Evolutionary conservation across 2,329 filamentous ascomycete genomes (phyloP).

Genomic region (Fusarium sublunatum): DNA sequence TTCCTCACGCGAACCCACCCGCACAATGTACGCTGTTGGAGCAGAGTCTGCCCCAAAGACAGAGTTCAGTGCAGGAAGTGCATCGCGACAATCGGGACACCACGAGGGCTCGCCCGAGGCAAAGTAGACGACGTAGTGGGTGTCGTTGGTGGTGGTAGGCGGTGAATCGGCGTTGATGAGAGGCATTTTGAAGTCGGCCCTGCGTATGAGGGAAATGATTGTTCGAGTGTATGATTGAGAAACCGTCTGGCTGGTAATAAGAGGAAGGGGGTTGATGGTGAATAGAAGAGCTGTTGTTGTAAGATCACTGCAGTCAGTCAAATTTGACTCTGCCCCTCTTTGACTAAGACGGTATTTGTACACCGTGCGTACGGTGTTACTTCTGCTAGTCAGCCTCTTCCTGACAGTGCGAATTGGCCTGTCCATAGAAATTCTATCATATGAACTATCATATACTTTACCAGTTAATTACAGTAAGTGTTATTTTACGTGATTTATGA

Average conservation of each 20-base stretch:
- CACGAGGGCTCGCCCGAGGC: slow-evolving; percentile 48
- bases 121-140: slow-evolving; percentile 49
- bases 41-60: slow-evolving; percentile 43
- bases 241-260: neutral
- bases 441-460: too few relatives aligned
- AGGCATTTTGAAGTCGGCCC: slow-evolving; percentile 38
- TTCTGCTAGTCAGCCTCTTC: too few relatives aligned
- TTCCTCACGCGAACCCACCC: slow-evolving; percentile 40
- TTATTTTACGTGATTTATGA: too few relatives aligned
- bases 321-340: too few relatives aligned
- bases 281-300: neutral
- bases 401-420: too few relatives aligned
- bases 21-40: slow-evolving; percentile 44
- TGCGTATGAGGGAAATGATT: neutral
- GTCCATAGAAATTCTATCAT: too few relatives aligned
- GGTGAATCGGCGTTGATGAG: slow-evolving; percentile 43
- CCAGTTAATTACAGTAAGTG: too few relatives aligned
- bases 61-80: slow-evolving; percentile 38
- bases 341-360: too few relatives aligned
- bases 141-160: slow-evolving; percentile 38
- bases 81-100: slow-evolving; percentile 47
- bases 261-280: neutral
- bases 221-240: neutral
- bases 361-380: too few relatives aligned
- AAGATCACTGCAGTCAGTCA: too few relatives aligned